Evolutionary conservation across 1,284 basidiomycete genomes (phyloP).

Genomic region (Exobasidium rhododendri): DNA sequence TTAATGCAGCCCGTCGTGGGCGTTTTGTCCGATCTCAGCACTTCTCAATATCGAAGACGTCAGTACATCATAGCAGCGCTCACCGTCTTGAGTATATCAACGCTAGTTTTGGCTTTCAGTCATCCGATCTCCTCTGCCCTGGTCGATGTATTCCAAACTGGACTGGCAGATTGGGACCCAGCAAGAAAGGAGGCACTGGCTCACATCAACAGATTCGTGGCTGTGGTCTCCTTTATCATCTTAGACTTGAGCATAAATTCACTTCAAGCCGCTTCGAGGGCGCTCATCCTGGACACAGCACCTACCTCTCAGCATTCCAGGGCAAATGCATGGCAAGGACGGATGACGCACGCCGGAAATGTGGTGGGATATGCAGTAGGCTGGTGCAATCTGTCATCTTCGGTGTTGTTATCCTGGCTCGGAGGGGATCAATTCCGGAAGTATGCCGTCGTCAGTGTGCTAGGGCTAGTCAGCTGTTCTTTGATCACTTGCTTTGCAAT

Average conservation of each 20-base stretch:
- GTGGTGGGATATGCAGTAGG: conserved; percentile 60
- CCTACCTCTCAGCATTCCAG: conserved; percentile 80
- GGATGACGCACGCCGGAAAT: conserved; percentile 56
- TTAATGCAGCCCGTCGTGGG: conserved; percentile 92
- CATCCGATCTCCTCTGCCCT: conserved; percentile 69
- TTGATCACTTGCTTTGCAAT: conserved; percentile 61
- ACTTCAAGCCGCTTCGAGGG: conserved; percentile 84
- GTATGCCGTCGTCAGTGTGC: conserved; percentile 80
- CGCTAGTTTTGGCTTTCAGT: conserved; percentile 85
- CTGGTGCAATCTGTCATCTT: conserved; percentile 74
- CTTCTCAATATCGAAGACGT: conserved; percentile 74
- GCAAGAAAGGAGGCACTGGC: conserved; percentile 56
- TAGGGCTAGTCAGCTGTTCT: conserved; percentile 79
- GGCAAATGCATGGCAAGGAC: conserved; percentile 96
- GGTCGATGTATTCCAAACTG: conserved; percentile 72
- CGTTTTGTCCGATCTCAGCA: conserved; percentile 85
- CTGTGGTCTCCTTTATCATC: conserved; percentile 85
- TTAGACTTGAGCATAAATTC: conserved; percentile 90
- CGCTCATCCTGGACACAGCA: conserved; percentile 83
- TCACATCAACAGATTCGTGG: conserved; percentile 59
- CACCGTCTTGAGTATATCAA: conserved; percentile 63
- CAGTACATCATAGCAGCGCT: conserved; percentile 86
- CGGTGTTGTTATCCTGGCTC: conserved; percentile 73
- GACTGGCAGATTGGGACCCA: conserved; percentile 86
- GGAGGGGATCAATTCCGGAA: conserved; percentile 93